These are phyloP conservation scores for Colletotrichum lini DNA, from an alignment of 2,329 filamentous ascomycete species.

Conservation along the genomic window DNA sequence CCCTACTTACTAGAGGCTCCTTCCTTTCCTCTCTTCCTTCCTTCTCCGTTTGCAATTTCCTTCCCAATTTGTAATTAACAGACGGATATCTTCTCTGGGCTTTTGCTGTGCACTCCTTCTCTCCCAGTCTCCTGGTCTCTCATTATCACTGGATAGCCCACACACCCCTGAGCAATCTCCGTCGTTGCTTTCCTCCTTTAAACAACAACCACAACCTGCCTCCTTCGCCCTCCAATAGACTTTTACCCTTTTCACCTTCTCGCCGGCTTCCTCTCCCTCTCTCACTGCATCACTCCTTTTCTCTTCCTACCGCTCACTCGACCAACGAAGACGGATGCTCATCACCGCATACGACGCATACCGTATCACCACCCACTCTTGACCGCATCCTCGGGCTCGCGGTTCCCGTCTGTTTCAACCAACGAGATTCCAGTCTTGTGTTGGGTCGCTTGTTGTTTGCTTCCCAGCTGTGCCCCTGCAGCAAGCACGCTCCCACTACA, in stretches of 20 bases:
- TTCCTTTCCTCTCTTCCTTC: conserved; percentile 31
- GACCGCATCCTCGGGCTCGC: conserved; percentile 26
- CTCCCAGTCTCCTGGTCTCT: conserved; percentile 23
- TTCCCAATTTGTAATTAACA: conserved; percentile 42
- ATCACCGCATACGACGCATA: conserved; percentile 4
- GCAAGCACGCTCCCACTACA: conserved; percentile 32
- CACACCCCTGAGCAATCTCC: conserved; percentile 20
- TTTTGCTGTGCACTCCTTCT: conserved; percentile 29
- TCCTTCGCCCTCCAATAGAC: conserved; percentile 36
- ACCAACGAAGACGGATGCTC: conserved; percentile 17
- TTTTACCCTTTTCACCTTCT: conserved; percentile 35
- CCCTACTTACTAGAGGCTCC: conserved; percentile 28
- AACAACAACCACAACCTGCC: conserved; percentile 10
- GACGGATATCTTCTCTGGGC: conserved; percentile 9
- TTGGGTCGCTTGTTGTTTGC: conserved; percentile 35
- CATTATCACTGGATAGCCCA: conserved; percentile 23
- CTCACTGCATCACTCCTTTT: too few species aligned
- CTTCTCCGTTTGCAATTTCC: conserved; percentile 41
- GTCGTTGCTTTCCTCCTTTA: neutral
- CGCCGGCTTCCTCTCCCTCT: neutral
- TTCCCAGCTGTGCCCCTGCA: conserved; percentile 34
- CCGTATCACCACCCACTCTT: conserved; percentile 16
- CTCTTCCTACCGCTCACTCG: too few species aligned
- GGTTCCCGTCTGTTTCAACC: conserved; percentile 6
- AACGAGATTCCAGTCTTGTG: conserved; percentile 29